Percentiles rank a stretch among this genome's conserved stretches.
Conservation (phyloP, 306 rosid genomes). For the Trifolium fragiferum region DNA sequence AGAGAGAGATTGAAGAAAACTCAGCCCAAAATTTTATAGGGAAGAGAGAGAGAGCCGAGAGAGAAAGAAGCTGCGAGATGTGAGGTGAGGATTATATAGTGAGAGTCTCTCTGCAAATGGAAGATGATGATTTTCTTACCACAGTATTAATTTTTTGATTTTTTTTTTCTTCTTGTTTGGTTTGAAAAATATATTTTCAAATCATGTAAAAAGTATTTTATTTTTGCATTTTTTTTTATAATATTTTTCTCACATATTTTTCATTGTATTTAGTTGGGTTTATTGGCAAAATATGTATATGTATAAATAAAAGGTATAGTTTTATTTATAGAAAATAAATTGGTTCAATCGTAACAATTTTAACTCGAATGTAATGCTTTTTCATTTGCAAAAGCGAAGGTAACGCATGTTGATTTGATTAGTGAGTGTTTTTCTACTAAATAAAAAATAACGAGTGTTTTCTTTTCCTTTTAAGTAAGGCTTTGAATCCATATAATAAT, state of each 20-base stretch:
- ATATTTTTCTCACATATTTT: not conserved
- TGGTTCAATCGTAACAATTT: not conserved
- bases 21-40: conserved; percentile 37
- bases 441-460: not conserved
- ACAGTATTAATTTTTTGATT: not conserved
- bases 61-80: conserved; percentile 58
- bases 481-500: not conserved
- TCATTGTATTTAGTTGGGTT: not conserved
- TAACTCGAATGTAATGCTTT: not conserved
- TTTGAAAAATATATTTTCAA: not conserved
- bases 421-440: not conserved
- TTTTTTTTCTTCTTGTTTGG: not conserved
- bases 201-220: not conserved
- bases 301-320: not conserved
- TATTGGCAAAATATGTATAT: not conserved
- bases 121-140: conserved; percentile 47
- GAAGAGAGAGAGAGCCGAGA: conserved; percentile 54
- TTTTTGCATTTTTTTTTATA: not conserved
- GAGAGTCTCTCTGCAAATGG: conserved; percentile 52
- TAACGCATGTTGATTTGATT: not conserved
- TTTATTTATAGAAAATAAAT: not conserved
- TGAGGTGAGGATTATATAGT: conserved; percentile 70
- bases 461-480: not conserved
- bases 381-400: not conserved
- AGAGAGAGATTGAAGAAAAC: conserved; percentile 51